Percentiles rank a stretch among this genome's conserved stretches.
Evolutionary conservation across 306 rosid genomes (phyloP).

Genomic region (Dalbergia cochinchinensis): DNA sequence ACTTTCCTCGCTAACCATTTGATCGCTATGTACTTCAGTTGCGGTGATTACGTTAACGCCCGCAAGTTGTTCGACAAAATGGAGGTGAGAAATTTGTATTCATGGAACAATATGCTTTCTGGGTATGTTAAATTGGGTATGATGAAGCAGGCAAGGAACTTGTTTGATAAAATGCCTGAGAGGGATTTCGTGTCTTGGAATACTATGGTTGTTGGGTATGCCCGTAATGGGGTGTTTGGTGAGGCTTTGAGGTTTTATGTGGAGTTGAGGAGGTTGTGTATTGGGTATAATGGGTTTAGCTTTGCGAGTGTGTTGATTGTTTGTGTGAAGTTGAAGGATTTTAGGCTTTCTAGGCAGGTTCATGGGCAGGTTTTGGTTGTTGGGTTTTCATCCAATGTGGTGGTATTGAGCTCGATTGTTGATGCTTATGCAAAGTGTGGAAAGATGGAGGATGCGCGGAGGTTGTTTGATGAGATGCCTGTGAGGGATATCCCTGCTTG

Average conservation of each 20-base stretch:
- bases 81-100: slow-evolving; percentile 73
- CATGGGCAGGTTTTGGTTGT: slow-evolving; percentile 82
- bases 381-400: slow-evolving; percentile 74
- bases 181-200: slow-evolving; percentile 88
- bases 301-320: slow-evolving; percentile 80
- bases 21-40: slow-evolving; percentile 67
- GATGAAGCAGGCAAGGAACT: slow-evolving; percentile 61
- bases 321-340: slow-evolving; percentile 67
- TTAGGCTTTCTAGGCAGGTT: slow-evolving; percentile 72
- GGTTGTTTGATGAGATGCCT: slow-evolving; percentile 68
- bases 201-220: slow-evolving; percentile 76
- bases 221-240: slow-evolving; percentile 54
- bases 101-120: slow-evolving; percentile 89
- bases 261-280: slow-evolving; percentile 60
- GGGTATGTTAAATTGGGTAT: slow-evolving; percentile 79
- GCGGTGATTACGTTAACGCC: slow-evolving; percentile 66
- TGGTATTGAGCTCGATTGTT: slow-evolving; percentile 72
- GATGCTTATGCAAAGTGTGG: slow-evolving; percentile 86
- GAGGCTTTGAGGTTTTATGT: slow-evolving; percentile 75
- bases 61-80: slow-evolving; percentile 84
- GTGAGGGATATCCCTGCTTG: slow-evolving; percentile 74
- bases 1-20: slow-evolving; percentile 72
- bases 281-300: slow-evolving; percentile 76
- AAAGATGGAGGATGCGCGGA: slow-evolving; percentile 66
- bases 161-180: slow-evolving; percentile 69